Evolutionary conservation across 257 asterid species (phyloP).

Genomic region (Primulina tabacum): DNA sequence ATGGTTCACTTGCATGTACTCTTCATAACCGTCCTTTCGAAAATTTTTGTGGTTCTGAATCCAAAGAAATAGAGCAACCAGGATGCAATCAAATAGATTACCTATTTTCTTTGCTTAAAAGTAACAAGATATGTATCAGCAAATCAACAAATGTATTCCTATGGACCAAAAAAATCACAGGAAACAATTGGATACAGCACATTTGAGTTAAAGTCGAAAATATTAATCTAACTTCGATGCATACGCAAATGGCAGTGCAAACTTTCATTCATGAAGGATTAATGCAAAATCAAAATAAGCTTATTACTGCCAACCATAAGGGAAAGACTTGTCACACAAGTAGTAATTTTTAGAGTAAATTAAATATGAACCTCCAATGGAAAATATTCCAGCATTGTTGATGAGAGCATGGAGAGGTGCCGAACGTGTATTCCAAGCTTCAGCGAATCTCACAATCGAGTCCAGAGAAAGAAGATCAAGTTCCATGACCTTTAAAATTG

Average conservation of each 20-base stretch:
- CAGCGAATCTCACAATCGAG: constrained; percentile 81
- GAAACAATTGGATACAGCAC: not conserved
- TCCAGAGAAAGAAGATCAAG: constrained; percentile 89
- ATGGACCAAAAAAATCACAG: not conserved
- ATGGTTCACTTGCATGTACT: constrained; percentile 97
- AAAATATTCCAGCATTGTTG: constrained; percentile 91
- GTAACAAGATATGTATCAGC: constrained; percentile 11
- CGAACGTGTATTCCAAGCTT: constrained; percentile 76
- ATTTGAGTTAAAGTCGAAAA: not conserved
- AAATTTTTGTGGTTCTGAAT: constrained; percentile 80
- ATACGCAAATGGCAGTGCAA: not conserved
- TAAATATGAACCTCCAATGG: constrained; percentile 68
- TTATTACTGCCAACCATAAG: constrained; percentile 13
- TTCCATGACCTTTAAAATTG: constrained; percentile 68
- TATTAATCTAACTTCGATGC: not conserved
- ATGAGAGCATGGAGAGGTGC: constrained; percentile 76
- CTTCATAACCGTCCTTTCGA: constrained; percentile 85
- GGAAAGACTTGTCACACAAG: not conserved
- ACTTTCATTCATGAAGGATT: not conserved
- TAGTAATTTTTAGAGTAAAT: constrained; percentile 7
- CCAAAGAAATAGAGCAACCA: constrained; percentile 26
- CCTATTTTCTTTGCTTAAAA: constrained; percentile 2
- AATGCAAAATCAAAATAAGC: constrained; percentile 10
- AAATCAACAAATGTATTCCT: not conserved
- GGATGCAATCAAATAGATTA: constrained; percentile 12